Evolutionary conservation across 331 rosid species (phyloP).

Genomic region (Cydonia oblonga): DNA sequence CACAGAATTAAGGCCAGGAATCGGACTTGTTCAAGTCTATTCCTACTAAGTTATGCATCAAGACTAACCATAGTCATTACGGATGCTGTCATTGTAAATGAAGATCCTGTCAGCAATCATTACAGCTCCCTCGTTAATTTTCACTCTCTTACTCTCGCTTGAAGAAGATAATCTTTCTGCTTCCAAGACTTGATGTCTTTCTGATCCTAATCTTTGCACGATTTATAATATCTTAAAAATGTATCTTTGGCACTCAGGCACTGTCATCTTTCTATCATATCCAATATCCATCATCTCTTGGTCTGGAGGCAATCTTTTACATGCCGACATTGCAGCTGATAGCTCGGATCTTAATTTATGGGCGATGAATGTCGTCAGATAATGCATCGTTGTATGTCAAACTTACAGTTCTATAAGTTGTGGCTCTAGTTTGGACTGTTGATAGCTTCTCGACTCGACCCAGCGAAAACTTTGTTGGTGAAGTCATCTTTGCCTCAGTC

Average conservation of each 20-base stretch:
- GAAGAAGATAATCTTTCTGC: background rate
- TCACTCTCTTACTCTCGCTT: background rate
- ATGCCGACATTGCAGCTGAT: background rate
- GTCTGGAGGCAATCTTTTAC: background rate
- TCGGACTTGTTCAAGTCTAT: no score
- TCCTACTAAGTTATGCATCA: background rate
- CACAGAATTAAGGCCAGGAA: no score
- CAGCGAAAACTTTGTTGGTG: background rate
- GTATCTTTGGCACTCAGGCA: background rate
- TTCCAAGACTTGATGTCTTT: constrained; percentile 8
- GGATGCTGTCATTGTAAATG: background rate
- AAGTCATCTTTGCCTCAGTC: background rate
- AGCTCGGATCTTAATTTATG: constrained; percentile 12
- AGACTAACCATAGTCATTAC: background rate
- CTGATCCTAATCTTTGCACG: constrained; percentile 16
- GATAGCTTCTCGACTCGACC: background rate
- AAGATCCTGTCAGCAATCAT: background rate
- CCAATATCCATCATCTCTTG: background rate
- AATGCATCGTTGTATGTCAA: constrained; percentile 5
- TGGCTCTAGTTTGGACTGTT: background rate
- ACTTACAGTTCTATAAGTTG: background rate
- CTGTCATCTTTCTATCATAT: background rate
- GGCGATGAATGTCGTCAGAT: constrained; percentile 11
- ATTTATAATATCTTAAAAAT: constrained; percentile 4
- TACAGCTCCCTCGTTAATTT: background rate